These are phyloP conservation scores for Fusarium algeriense DNA, from an alignment of 2,329 filamentous ascomycete species.

Conservation along the genomic window DNA sequence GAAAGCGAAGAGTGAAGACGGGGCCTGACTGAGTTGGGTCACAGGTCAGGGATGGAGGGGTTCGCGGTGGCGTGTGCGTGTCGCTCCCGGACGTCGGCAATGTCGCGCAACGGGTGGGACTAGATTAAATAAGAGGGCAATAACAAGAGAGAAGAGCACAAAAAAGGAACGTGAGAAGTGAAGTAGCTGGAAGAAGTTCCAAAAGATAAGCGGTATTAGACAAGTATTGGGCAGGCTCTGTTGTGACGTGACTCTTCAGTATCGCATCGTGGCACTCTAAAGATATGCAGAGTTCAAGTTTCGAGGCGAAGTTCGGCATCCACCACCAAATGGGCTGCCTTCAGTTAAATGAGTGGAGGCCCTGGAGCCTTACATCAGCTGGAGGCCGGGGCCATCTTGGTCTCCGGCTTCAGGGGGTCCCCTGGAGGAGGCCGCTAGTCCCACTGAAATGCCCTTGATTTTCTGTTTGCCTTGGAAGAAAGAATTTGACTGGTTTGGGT, in stretches of 20 bases:
- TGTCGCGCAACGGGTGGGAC: slow-evolving; percentile 44
- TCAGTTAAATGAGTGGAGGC: slow-evolving; percentile 29
- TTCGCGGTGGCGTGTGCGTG: slow-evolving; percentile 49
- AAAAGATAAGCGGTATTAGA: slow-evolving; percentile 22
- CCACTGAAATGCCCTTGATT: slow-evolving; percentile 23
- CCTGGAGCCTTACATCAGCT: slow-evolving; percentile 39
- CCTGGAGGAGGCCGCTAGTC: slow-evolving; percentile 31
- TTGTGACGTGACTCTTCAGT: slow-evolving; percentile 34
- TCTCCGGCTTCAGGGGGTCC: slow-evolving; percentile 26
- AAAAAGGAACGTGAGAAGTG: slow-evolving; percentile 19
- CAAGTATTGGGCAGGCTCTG: neutral
- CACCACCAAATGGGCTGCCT: slow-evolving; percentile 33
- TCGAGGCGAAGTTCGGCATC: slow-evolving; percentile 31
- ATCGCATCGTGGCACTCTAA: slow-evolving; percentile 43
- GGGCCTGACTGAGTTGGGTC: slow-evolving; percentile 29
- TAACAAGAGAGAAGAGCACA: slow-evolving; percentile 36
- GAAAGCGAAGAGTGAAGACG: slow-evolving; percentile 14
- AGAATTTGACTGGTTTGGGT: slow-evolving; percentile 22
- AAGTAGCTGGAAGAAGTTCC: neutral
- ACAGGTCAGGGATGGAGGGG: slow-evolving; percentile 47
- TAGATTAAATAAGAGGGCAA: slow-evolving; percentile 34
- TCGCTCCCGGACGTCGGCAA: slow-evolving; percentile 42
- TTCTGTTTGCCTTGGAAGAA: slow-evolving; percentile 15
- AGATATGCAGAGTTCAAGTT: slow-evolving; percentile 41
- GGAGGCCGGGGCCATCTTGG: slow-evolving; percentile 9